These are phyloP conservation scores for Grifola frondosa DNA, from an alignment of 1,284 basidiomycete genomes.

Conservation along the genomic window DNA sequence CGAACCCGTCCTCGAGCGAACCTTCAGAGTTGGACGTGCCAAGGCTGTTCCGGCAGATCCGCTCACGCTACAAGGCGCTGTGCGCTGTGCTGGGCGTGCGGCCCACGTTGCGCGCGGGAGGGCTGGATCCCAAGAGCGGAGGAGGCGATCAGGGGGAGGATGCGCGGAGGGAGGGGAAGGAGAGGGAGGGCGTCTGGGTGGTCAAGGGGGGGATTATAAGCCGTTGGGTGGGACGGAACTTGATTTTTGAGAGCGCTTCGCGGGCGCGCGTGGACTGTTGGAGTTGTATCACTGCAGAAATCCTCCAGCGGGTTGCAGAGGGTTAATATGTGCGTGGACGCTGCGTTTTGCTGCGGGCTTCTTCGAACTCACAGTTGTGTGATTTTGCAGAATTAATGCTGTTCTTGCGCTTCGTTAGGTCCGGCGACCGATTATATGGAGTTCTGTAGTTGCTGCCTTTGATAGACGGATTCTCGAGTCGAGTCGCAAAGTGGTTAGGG, in stretches of 20 bases:
- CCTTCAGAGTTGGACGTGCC: constrained; percentile 67
- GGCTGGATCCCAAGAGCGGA: constrained; percentile 13
- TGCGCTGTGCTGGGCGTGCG: constrained; percentile 82
- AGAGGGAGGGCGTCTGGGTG: constrained; percentile 18
- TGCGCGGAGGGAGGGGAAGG: constrained; percentile 3
- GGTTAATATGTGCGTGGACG: no score
- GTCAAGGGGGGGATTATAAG: constrained; percentile 8
- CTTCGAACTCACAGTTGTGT: no score
- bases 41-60: constrained; percentile 78
- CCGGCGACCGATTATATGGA: no score
- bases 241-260: constrained; percentile 19
- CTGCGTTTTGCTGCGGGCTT: no score
- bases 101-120: constrained; percentile 51
- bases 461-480: no score
- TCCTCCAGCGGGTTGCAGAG: no score
- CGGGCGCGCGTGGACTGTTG: no score
- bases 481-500: no score
- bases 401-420: no score
- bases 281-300: no score
- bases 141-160: constrained; percentile 12
- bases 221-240: constrained; percentile 13
- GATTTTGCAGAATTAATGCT: no score
- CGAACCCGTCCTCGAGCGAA: constrained; percentile 59
- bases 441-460: no score
- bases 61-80: constrained; percentile 84